These are phyloP conservation scores for Sporisorium sorghi DNA, from an alignment of 1,284 basidiomycete species.

Conservation along the genomic window DNA sequence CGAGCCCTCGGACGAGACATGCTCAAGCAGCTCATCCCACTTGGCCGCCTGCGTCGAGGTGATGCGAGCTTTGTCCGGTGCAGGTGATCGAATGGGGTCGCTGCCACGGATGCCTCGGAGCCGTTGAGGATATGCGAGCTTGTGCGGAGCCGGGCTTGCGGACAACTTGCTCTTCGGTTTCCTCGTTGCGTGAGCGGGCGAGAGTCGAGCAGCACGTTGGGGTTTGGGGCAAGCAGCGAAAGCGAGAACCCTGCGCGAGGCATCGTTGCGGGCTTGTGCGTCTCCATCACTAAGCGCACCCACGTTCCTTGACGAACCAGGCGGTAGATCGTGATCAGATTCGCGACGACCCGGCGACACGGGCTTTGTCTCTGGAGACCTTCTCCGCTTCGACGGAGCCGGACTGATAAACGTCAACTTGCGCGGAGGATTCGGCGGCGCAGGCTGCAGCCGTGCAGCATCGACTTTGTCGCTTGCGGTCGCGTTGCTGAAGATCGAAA, in stretches of 20 bases:
- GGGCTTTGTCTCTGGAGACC: neutral
- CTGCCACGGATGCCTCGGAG: constrained; percentile 36
- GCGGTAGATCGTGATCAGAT: neutral
- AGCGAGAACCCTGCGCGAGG: constrained; percentile 20
- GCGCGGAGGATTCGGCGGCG: constrained; percentile 3
- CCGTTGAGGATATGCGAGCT: constrained; percentile 39
- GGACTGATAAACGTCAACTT: constrained; percentile 36
- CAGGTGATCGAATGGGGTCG: constrained; percentile 45
- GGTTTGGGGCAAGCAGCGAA: constrained; percentile 47
- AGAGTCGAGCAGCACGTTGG: constrained; percentile 19
- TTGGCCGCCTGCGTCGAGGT: neutral
- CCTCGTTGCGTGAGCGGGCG: constrained; percentile 18
- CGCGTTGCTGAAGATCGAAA: constrained; percentile 22
- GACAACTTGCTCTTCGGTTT: constrained; percentile 30
- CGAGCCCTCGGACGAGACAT: constrained; percentile 27
- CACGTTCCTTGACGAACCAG: neutral
- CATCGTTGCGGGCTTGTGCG: neutral
- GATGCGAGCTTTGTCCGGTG: constrained; percentile 17
- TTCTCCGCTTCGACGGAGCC: constrained; percentile 21
- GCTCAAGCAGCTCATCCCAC: constrained; percentile 11
- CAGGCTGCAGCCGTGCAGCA: neutral
- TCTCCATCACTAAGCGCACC: constrained; percentile 11
- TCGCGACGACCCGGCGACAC: constrained; percentile 3
- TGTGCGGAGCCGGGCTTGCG: constrained; percentile 45
- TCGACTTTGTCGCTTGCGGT: constrained; percentile 3